phyloP scores from a whole-genome alignment of 2,329 filamentous ascomycete species.

The Endoconidiophora polonica region DNA sequence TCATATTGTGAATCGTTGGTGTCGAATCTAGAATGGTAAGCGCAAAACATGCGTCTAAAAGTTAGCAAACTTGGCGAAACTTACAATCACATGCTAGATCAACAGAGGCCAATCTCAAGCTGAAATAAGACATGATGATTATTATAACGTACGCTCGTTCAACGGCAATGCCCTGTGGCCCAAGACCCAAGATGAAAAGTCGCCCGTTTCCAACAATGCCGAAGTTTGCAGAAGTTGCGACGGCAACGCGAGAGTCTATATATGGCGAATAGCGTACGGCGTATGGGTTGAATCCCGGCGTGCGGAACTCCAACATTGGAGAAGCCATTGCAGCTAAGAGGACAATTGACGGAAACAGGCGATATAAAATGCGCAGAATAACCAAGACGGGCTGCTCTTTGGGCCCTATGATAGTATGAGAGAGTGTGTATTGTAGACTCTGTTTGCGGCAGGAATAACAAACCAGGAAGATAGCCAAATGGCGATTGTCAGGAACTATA shows the following conservation, averaged over 20 bases:
- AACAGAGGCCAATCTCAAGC: background rate
- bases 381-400: too few species aligned
- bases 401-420: too few species aligned
- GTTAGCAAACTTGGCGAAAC: background rate
- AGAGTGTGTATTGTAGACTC: too few species aligned
- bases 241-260: slow-evolving; percentile 85
- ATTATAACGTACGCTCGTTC: slow-evolving; percentile 53
- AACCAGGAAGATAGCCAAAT: too few species aligned
- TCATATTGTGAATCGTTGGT: slow-evolving; percentile 97
- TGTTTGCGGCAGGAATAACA: too few species aligned
- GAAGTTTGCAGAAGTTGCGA: slow-evolving; percentile 84
- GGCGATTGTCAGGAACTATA: too few species aligned
- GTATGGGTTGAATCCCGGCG: slow-evolving; percentile 87
- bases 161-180: slow-evolving; percentile 58
- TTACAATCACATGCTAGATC: background rate
- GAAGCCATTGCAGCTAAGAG: slow-evolving; percentile 24
- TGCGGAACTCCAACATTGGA: slow-evolving; percentile 82
- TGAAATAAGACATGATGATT: background rate
- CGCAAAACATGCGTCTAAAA: background rate
- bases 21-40: slow-evolving; percentile 50
- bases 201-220: slow-evolving; percentile 93
- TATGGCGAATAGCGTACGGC: slow-evolving; percentile 97
- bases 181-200: slow-evolving; percentile 69
- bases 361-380: background rate
- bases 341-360: background rate